phyloP scores from a whole-genome alignment of 257 asterid species.

The Coffea canephora region DNA sequence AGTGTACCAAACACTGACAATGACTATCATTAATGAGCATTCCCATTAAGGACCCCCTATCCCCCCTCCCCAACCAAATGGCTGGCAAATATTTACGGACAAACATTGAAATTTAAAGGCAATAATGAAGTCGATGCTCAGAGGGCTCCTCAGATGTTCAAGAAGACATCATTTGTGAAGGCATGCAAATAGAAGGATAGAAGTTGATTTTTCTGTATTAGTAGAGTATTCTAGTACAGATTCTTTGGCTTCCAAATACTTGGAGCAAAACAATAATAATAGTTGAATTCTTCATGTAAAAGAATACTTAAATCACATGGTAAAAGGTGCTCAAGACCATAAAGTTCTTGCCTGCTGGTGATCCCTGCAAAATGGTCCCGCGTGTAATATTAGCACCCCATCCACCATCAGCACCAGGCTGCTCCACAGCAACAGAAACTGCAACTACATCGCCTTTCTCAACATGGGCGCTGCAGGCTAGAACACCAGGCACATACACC shows the following conservation, averaged over 20 bases:
- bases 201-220: not conserved
- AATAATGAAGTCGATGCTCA: too few species aligned
- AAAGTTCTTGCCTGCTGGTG: constrained; percentile 53
- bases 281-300: not conserved
- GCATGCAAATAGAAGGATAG: not conserved
- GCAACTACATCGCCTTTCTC: constrained; percentile 89
- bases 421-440: constrained; percentile 92
- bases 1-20: too few species aligned
- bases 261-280: not conserved
- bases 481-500: constrained; percentile 99
- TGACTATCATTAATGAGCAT: too few species aligned
- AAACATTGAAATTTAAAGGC: too few species aligned
- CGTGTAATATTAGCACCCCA: constrained; percentile 95
- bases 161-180: not conserved
- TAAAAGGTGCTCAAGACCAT: not conserved
- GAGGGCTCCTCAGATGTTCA: too few species aligned
- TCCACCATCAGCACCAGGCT: constrained; percentile 68
- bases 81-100: too few species aligned
- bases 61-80: too few species aligned
- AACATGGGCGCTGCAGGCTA: constrained; percentile 97
- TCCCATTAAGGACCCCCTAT: too few species aligned
- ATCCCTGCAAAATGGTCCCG: constrained; percentile 83
- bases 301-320: not conserved
- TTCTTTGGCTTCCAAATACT: not conserved
- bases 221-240: not conserved